phyloP scores from a whole-genome alignment of 805 yeast genomes.

The Saccharomycopsis lassenensis region DNA sequence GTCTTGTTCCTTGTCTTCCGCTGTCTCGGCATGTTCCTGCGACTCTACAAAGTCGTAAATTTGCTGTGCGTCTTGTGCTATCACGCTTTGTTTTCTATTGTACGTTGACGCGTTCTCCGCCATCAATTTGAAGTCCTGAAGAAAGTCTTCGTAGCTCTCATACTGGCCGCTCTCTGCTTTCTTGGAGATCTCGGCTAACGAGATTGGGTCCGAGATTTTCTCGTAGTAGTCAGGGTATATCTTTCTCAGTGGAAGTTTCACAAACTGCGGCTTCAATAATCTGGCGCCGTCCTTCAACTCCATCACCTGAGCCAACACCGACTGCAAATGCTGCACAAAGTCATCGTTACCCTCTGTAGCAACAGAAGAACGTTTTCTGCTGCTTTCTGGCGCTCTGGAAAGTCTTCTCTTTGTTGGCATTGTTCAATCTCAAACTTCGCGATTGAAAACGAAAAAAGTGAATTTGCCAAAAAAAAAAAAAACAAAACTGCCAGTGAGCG shows the following conservation, averaged over 20 bases:
- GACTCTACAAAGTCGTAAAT: conserved; percentile 52
- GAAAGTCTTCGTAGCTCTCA: conserved; percentile 30
- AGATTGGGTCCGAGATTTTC: conserved; percentile 52
- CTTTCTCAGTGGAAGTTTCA: conserved; percentile 62
- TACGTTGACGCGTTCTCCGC: conserved; percentile 60
- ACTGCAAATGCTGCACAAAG: conserved; percentile 5
- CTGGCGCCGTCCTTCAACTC: conserved; percentile 16
- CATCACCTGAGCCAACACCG: conserved; percentile 10
- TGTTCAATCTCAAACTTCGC: background rate
- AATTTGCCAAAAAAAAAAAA: no score
- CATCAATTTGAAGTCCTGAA: conserved; percentile 56
- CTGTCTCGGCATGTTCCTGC: background rate
- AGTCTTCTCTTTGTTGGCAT: conserved; percentile 13
- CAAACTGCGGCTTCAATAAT: conserved; percentile 35
- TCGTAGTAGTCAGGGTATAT: conserved; percentile 73
- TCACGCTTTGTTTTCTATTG: conserved; percentile 55
- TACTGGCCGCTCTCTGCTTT: conserved; percentile 31
- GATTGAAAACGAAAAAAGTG: no score
- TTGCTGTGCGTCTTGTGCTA: conserved; percentile 53
- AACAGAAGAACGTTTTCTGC: background rate
- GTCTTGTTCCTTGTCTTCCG: background rate
- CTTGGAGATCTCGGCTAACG: conserved; percentile 53
- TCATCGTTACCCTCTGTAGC: conserved; percentile 1
- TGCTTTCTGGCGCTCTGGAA: conserved; percentile 6
- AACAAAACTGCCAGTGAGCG: no score